phyloP scores from a whole-genome alignment of 2,329 filamentous ascomycete genomes.

The Trichoderma sp. region DNA sequence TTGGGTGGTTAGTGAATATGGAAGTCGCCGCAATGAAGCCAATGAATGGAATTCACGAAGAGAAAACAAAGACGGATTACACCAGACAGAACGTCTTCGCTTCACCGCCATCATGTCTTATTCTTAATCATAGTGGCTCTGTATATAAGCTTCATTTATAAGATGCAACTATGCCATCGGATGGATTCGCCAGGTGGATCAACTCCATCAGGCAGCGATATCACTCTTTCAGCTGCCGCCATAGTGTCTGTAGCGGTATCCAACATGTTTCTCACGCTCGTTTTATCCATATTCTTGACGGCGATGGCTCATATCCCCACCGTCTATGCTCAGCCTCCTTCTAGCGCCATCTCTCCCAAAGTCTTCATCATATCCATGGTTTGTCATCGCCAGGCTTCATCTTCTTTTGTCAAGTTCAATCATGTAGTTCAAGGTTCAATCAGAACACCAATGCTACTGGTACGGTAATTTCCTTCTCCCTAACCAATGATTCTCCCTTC shows the following conservation, averaged over 20 bases:
- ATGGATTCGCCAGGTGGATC: neutral
- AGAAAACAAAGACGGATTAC: neutral
- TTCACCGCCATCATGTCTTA: neutral
- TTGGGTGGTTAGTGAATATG: constrained; percentile 2
- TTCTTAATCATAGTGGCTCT: neutral
- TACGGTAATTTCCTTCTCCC: neutral
- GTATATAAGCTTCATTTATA: constrained; percentile 16
- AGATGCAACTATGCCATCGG: neutral
- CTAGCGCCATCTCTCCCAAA: constrained; percentile 51
- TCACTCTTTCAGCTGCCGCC: neutral
- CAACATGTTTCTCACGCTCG: neutral
- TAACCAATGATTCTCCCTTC: constrained; percentile 1
- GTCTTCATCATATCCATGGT: constrained; percentile 66
- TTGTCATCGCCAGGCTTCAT: constrained; percentile 27
- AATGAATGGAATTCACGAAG: neutral
- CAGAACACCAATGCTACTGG: neutral
- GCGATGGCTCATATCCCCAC: neutral
- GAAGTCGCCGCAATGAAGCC: neutral
- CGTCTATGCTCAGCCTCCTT: neutral
- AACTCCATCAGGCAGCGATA: neutral
- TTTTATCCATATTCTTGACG: neutral
- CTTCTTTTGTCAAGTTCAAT: neutral
- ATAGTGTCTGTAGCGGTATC: neutral
- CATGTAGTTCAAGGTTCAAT: neutral
- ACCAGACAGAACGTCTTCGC: neutral